A percentile compares a stretch with the other conserved stretches of the same genome.
These are phyloP conservation scores for Magnolia sinica DNA, from an alignment of 164 flowering plant genomes.

Conservation along the genomic window DNA sequence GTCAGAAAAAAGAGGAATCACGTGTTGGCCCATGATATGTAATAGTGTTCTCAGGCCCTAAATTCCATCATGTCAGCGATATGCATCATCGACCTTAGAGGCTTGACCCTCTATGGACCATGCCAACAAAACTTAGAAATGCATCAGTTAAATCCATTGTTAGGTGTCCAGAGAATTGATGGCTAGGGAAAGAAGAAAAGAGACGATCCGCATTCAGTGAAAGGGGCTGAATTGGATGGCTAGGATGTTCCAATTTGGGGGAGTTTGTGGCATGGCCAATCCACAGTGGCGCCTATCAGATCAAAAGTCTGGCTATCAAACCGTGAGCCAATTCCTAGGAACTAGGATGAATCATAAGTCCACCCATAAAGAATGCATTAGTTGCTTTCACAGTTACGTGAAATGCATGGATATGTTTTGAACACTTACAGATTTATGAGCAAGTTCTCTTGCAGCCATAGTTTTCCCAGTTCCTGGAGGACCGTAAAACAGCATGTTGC, in stretches of 20 bases:
- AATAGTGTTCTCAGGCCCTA: not conserved
- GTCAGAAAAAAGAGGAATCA: not conserved
- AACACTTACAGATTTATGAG: conserved; percentile 77
- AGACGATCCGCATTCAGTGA: too few relatives aligned
- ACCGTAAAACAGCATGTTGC: conserved; percentile 97
- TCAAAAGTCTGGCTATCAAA: not conserved
- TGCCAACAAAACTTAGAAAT: too few relatives aligned
- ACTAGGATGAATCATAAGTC: too few relatives aligned
- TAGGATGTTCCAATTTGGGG: not conserved
- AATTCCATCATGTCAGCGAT: not conserved
- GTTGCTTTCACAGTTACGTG: not conserved
- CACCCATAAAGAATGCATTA: not conserved
- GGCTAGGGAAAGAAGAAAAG: too few relatives aligned
- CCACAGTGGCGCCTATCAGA: not conserved
- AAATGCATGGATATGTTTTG: not conserved
- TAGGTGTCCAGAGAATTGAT: too few relatives aligned
- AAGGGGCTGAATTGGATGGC: not conserved
- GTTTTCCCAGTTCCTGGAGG: conserved; percentile 99
- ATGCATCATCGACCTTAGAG: too few relatives aligned
- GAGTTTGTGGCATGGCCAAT: not conserved
- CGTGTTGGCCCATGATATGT: not conserved
- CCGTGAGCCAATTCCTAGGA: not conserved
- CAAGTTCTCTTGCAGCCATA: conserved; percentile 98
- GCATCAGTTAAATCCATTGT: too few relatives aligned
- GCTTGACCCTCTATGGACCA: too few relatives aligned